Percentiles rank a stretch among this genome's conserved stretches.
These are phyloP conservation scores for Cytospora paraplurivora DNA, from an alignment of 2,329 filamentous ascomycete species.

Conservation along the genomic window DNA sequence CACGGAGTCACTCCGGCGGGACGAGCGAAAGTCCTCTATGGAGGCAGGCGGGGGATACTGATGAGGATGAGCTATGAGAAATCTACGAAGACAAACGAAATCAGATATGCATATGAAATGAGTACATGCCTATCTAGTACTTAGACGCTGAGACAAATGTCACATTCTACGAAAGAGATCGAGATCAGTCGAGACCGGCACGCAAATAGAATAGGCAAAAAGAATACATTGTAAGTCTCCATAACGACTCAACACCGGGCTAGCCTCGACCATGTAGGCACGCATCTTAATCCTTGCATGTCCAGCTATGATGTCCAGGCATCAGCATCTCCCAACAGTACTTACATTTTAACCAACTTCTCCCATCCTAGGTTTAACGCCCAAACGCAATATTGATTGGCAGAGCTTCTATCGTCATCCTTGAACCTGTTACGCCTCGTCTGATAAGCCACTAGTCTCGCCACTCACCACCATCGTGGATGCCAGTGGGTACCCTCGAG, in stretches of 20 bases:
- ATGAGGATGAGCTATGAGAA: constrained; percentile 22
- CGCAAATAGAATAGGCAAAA: neutral
- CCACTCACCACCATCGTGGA: constrained; percentile 53
- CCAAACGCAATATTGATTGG: neutral
- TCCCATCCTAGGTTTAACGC: neutral
- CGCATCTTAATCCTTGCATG: neutral
- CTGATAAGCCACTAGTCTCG: constrained; percentile 29
- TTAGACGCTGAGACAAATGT: neutral
- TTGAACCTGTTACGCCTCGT: neutral
- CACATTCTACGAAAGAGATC: neutral
- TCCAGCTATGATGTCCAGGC: neutral
- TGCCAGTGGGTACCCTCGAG: constrained; percentile 40
- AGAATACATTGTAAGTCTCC: neutral
- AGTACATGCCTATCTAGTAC: neutral
- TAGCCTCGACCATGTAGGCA: neutral
- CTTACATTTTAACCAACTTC: neutral
- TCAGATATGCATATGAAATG: neutral
- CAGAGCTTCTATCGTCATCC: neutral
- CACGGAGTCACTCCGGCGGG: constrained; percentile 6
- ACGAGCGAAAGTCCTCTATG: neutral
- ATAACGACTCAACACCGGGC: neutral
- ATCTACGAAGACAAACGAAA: neutral
- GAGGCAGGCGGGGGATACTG: neutral
- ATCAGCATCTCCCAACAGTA: neutral
- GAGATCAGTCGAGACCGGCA: neutral